Base-by-base conservation (phyloP, 352 stramenopile species). In the Stramenopiles sp. region DNA sequence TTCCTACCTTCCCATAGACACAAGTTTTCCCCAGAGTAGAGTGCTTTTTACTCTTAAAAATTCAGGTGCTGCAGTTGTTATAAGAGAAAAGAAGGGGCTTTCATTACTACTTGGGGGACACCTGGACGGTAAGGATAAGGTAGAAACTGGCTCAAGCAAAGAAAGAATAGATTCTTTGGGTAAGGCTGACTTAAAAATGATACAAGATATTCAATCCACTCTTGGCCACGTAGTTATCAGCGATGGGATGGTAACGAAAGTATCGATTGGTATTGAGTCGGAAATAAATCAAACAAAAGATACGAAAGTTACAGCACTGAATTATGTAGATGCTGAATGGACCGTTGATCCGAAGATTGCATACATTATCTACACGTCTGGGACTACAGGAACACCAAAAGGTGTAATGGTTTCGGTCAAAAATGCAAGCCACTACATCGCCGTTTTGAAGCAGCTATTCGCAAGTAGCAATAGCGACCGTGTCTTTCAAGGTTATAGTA, bases 401-500 rank as follows among this genome's bases (percentile, higher is more conserved):
- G 71, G 8, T 80, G 71, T 78, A 4, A 78, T 78, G 71, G 71
- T 78, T 14, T 78, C 71, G 71, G 71, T 78, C 30, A 31, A 14
- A 78, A 78, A 78, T 33, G 71, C 71, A 31, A 33, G 30, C 30
- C 71, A 78, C 22, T 78, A 78, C 71, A 33, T 78, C 8, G 14
- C 4, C 30, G 71, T 78, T 4, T 33, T 78, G 30, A 31, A 33
- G 71, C 30, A 31, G 14, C 71, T 78, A 14, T 78, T 78, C 22
- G 4, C 71, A 78, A 78, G 71, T 14, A 33, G 8, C 14, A 14
- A 4, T 14, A 31, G 14, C 8, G 71, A 78, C 14, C 30, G 71
- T 33, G 22, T 78, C 14, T 78, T 78, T 78, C 71, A 78, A 78
- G 71, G 71, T 31, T 78, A 78, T 14, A 78, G 71, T 14, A 78